These are phyloP conservation scores for Arthrobotrys iridis DNA, from an alignment of 2,329 filamentous ascomycete genomes.

Conservation along the genomic window DNA sequence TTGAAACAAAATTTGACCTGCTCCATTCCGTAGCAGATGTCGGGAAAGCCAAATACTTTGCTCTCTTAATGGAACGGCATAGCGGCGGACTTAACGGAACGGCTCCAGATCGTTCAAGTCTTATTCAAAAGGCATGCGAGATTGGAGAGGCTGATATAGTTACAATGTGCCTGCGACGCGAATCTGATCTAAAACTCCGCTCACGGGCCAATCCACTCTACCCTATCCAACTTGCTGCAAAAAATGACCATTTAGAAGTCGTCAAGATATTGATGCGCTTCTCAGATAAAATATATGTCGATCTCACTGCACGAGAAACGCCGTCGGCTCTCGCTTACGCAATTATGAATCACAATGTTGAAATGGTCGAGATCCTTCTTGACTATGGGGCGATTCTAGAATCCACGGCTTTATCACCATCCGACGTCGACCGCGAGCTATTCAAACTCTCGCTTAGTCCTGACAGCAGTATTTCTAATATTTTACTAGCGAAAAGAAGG, in stretches of 20 bases:
- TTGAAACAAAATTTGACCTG: not conserved
- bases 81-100: not conserved
- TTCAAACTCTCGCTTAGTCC: too few relatives aligned
- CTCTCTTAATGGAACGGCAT: not conserved
- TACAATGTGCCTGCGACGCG: not conserved
- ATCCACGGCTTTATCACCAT: too few relatives aligned
- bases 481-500: too few relatives aligned
- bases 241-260: not conserved
- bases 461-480: too few relatives aligned
- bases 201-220: not conserved
- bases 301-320: not conserved
- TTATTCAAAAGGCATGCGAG: not conserved
- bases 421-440: too few relatives aligned
- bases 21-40: not conserved
- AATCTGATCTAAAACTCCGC: not conserved
- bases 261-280: constrained; percentile 1
- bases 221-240: constrained; percentile 23
- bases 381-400: not conserved
- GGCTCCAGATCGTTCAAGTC: not conserved
- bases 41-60: not conserved
- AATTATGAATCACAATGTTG: constrained; percentile 11
- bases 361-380: not conserved
- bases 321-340: constrained; percentile 24
- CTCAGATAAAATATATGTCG: not conserved
- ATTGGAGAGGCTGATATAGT: not conserved